These are phyloP conservation scores for Gilbertella persicaria DNA, from an alignment of 371 early-diverging fungal genomes.

Conservation along the genomic window DNA sequence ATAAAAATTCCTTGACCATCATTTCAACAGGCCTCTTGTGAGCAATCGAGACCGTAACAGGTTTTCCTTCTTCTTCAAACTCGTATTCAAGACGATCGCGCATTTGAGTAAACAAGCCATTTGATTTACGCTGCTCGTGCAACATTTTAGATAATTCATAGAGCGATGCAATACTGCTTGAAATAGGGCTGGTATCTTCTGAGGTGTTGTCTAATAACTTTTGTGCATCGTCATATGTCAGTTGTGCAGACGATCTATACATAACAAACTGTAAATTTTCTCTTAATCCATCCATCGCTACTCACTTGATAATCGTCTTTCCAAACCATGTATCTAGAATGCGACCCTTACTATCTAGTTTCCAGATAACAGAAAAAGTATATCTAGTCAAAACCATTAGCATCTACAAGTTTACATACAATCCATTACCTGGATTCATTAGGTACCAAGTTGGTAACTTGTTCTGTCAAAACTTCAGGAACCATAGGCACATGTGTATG, in stretches of 20 bases:
- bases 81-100: constrained; percentile 31
- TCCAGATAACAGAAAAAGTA: constrained; percentile 91
- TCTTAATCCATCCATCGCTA: too few relatives aligned
- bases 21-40: constrained; percentile 85
- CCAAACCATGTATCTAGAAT: constrained; percentile 71
- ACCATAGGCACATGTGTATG: constrained; percentile 96
- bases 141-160: constrained; percentile 27
- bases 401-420: too few relatives aligned
- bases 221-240: constrained; percentile 92
- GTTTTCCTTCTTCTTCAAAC: constrained; percentile 39
- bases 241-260: constrained; percentile 59
- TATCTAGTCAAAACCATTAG: constrained; percentile 50
- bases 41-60: constrained; percentile 67
- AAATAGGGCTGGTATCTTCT: background rate
- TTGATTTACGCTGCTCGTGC: constrained; percentile 14
- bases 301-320: constrained; percentile 80
- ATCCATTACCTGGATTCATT: constrained; percentile 43
- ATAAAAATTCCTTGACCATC: constrained; percentile 94
- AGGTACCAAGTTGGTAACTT: constrained; percentile 46
- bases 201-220: constrained; percentile 54
- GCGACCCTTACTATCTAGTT: constrained; percentile 71
- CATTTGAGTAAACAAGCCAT: constrained; percentile 30
- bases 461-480: constrained; percentile 80
- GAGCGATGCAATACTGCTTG: constrained; percentile 2
- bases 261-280: background rate